Evolutionary conservation across 2,329 filamentous ascomycete genomes (phyloP).

Genomic region (Colletotrichum cuscutae): DNA sequence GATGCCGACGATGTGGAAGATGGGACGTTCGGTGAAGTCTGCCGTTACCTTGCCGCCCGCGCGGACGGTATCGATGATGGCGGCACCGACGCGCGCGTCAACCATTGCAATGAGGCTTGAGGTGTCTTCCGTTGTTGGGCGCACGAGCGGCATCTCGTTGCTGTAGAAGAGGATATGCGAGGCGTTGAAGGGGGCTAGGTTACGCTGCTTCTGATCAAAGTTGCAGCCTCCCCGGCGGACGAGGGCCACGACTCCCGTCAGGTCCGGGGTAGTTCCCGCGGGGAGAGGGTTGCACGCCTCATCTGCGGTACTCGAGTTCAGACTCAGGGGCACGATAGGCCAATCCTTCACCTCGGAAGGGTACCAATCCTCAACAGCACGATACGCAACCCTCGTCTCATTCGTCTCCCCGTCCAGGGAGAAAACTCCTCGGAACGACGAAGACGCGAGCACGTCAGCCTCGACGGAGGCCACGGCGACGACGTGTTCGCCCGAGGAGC

Average conservation of each 20-base stretch:
- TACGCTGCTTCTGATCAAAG: conserved; percentile 47
- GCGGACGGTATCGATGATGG: conserved; percentile 35
- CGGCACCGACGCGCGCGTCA: conserved; percentile 30
- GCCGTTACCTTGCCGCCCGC: conserved; percentile 34
- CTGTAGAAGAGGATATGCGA: conserved; percentile 54
- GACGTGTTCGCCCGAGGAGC: conserved; percentile 52
- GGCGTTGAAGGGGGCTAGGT: conserved; percentile 50
- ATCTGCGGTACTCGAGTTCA: conserved; percentile 35
- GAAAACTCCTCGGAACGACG: conserved; percentile 25
- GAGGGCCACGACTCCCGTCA: conserved; percentile 52
- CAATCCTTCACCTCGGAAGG: conserved; percentile 34
- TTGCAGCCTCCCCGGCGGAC: conserved; percentile 53
- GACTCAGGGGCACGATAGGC: conserved; percentile 41
- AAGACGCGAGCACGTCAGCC: conserved; percentile 30
- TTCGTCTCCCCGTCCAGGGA: conserved; percentile 1
- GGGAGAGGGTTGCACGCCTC: conserved; percentile 53
- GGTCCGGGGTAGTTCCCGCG: conserved; percentile 46
- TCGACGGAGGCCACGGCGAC: conserved; percentile 56
- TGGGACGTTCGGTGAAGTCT: conserved; percentile 35
- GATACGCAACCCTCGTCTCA: conserved; percentile 27
- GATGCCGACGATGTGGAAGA: conserved; percentile 36
- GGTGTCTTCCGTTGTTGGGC: conserved; percentile 10
- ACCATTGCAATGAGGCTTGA: conserved; percentile 34
- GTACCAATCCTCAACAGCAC: conserved; percentile 20
- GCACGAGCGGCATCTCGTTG: conserved; percentile 36